Percentiles rank a stretch among this genome's conserved stretches.
phyloP scores from a whole-genome alignment of 106 monocot species.

The Dendrobium huoshanense region DNA sequence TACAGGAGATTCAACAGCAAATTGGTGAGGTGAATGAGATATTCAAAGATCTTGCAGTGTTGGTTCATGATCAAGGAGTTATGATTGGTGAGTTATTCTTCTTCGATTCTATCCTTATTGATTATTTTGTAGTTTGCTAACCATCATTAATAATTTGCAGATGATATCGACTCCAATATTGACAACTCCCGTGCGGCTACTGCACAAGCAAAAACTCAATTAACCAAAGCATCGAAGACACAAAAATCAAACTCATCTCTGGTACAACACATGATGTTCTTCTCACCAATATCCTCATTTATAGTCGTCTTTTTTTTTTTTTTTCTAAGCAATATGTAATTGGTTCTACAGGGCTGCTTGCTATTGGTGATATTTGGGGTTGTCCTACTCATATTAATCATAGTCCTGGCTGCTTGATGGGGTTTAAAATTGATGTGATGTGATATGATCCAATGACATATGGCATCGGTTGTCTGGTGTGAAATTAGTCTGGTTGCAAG shows the following conservation, averaged over 20 bases:
- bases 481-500: too few species aligned
- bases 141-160: conserved; percentile 21
- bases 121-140: background rate
- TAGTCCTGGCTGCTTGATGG: conserved; percentile 53
- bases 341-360: conserved; percentile 59
- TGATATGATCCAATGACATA: background rate
- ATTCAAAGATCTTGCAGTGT: conserved; percentile 82
- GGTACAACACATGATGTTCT: conserved; percentile 25
- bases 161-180: conserved; percentile 70
- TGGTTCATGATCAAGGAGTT: conserved; percentile 83
- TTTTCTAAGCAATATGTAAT: background rate
- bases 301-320: too few species aligned
- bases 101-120: background rate
- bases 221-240: conserved; percentile 67
- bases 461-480: background rate
- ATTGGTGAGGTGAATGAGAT: conserved; percentile 95
- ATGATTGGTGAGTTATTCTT: conserved; percentile 55
- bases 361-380: conserved; percentile 81
- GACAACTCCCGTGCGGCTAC: conserved; percentile 55
- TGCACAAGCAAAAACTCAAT: conserved; percentile 55
- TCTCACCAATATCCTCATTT: too few species aligned
- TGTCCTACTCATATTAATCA: conserved; percentile 69
- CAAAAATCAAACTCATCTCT: conserved; percentile 85
- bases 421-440: background rate
- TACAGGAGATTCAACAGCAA: conserved; percentile 89